Base-by-base conservation (phyloP, 306 rosid species). In the Acmispon strigosus region DNA sequence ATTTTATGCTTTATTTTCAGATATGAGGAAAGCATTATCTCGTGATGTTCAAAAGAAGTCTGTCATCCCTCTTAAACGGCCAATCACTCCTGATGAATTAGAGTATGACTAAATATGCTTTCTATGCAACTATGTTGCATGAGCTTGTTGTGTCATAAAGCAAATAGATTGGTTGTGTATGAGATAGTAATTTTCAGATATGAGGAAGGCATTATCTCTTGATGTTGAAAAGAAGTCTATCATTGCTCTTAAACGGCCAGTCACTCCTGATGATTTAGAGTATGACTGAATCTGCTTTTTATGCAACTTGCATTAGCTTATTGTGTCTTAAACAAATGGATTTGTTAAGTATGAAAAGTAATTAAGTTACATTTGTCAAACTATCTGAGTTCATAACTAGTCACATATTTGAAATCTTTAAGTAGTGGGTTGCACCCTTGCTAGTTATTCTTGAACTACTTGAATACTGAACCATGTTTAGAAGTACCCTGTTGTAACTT, bases 21-120 rank as follows among this genome's bases (percentile, higher is more conserved):
- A 95, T 81, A 95, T 95, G 97, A 87, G 99, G 84, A 91, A 95
- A 73, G 99, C 99, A 24, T 88, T 95, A 76, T 89, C 99, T 9
- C 96, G 93, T 51, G 99, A 91, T 72, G 92, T 89, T 52, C 91
- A 89, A 8, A 91, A 87, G 88, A 91, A 91, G 83, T 95, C 99
- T 39, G 64, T 89, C 83, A 85, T 95, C 81, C 96, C 99, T 41
- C 96, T 95, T 65, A 95, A 95, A 78, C 82, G 99, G 49, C 96
- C 99, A 0, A 75, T 95, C 64, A 95, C 99, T 73, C 96, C 99
- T 0, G 97, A 95, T 54, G 99, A 95, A 81, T 84, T 95, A 76
- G 99, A 95, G 85, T 91, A 95, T 72, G 99, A 91, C 70, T 95
- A 83, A 66, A 62, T 52, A 42, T 57, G 64, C 50, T 72, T 52